Conservation (phyloP, 495 filamentous ascomycete genomes). For the Xylaria palmicola region DNA sequence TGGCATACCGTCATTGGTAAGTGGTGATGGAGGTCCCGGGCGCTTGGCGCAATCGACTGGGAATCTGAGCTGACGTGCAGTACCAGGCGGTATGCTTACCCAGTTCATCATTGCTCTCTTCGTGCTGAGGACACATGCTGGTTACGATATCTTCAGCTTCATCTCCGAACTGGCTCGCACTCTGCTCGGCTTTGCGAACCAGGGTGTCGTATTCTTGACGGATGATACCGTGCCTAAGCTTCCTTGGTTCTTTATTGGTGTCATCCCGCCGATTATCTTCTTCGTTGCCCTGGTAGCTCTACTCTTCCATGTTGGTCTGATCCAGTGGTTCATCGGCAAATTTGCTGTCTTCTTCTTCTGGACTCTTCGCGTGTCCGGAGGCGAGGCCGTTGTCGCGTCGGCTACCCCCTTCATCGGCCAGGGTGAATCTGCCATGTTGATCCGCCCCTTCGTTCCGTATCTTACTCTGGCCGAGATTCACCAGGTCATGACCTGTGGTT, state of each 20-base stretch:
- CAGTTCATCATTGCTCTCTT: constrained; percentile 89
- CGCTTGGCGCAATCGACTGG: neutral
- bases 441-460: constrained; percentile 80
- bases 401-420: constrained; percentile 95
- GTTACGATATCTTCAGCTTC: constrained; percentile 86
- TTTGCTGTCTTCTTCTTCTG: constrained; percentile 91
- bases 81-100: constrained; percentile 65
- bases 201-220: constrained; percentile 74
- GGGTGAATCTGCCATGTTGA: constrained; percentile 89
- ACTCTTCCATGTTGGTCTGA: constrained; percentile 69
- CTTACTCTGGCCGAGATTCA: constrained; percentile 84
- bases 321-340: constrained; percentile 87
- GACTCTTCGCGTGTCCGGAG: constrained; percentile 84
- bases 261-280: constrained; percentile 86
- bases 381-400: constrained; percentile 86
- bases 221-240: constrained; percentile 36
- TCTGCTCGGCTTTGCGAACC: constrained; percentile 67
- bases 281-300: constrained; percentile 86
- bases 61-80: constrained; percentile 6
- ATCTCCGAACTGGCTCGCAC: constrained; percentile 67
- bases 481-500: constrained; percentile 81
- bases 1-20: constrained; percentile 79
- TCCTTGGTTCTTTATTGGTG: constrained; percentile 67
- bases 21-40: neutral
- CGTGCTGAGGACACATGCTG: constrained; percentile 74